phyloP scores from a whole-genome alignment of 768 basidiomycete genomes.

The Nidularia sp. region DNA sequence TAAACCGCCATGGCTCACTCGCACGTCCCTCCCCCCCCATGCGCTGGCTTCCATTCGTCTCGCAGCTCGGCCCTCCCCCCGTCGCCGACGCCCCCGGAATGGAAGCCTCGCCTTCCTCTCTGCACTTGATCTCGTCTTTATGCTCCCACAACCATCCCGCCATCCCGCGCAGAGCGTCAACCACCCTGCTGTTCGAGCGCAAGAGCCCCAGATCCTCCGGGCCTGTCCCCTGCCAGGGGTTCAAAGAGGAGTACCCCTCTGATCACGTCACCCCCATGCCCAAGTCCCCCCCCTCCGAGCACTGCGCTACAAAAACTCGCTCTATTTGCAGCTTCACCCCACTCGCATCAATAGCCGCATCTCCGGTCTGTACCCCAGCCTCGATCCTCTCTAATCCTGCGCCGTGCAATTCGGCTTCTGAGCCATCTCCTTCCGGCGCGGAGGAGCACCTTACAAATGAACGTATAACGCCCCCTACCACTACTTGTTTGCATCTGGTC shows the following conservation, averaged over 20 bases:
- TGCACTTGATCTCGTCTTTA: constrained; percentile 11
- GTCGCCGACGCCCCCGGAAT: constrained; percentile 1
- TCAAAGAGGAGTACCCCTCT: neutral
- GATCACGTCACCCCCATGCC: neutral
- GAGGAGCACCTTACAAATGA: too few species aligned
- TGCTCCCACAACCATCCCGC: constrained; percentile 12
- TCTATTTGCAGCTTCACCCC: constrained; percentile 37
- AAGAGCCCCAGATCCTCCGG: neutral
- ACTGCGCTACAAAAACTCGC: constrained; percentile 12
- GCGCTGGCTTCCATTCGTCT: neutral
- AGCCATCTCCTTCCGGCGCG: neutral
- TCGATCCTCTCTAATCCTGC: constrained; percentile 20
- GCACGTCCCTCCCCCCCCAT: neutral
- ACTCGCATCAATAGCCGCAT: constrained; percentile 55
- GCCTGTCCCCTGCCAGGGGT: neutral
- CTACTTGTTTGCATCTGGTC: neutral
- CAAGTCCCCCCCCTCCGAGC: neutral
- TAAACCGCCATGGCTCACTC: too few species aligned
- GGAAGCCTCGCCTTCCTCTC: constrained; percentile 9
- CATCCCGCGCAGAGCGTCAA: constrained; percentile 4
- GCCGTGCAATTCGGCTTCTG: neutral
- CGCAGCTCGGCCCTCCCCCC: too few species aligned
- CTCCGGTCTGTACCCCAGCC: constrained; percentile 52
- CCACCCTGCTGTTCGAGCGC: constrained; percentile 6
- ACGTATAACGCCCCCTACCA: too few species aligned